These are phyloP conservation scores for Cryomyces minteri DNA, from an alignment of 495 filamentous ascomycete genomes.

Conservation along the genomic window DNA sequence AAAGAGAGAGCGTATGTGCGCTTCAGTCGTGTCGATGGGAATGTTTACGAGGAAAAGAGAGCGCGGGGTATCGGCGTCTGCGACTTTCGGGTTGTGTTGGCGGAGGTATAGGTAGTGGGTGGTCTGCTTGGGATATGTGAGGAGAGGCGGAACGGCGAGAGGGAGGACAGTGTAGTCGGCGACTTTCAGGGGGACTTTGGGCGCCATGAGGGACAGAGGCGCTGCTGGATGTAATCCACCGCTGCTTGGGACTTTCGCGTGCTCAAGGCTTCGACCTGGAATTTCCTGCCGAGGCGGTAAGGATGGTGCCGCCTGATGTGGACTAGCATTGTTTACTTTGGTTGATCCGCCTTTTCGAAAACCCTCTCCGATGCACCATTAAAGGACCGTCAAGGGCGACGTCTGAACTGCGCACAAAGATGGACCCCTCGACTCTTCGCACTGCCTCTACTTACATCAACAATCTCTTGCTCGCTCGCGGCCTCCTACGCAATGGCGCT, in stretches of 20 bases:
- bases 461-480: conserved; percentile 79
- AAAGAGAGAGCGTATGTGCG: conserved; percentile 59
- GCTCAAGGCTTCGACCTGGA: too few relatives aligned
- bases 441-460: conserved; percentile 92
- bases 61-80: conserved; percentile 40
- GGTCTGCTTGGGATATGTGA: conserved; percentile 35
- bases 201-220: too few relatives aligned
- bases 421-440: conserved; percentile 65
- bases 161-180: conserved; percentile 17
- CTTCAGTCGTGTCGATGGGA: conserved; percentile 65
- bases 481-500: conserved; percentile 66
- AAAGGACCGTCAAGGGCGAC: too few relatives aligned
- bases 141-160: conserved; percentile 32
- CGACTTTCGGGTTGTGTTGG: conserved; percentile 58
- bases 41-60: conserved; percentile 78
- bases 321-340: too few relatives aligned
- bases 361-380: too few relatives aligned
- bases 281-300: too few relatives aligned
- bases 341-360: too few relatives aligned
- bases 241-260: too few relatives aligned
- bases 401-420: conserved; percentile 12
- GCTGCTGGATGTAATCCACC: too few relatives aligned
- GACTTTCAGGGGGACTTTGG: conserved; percentile 3
- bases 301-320: too few relatives aligned
- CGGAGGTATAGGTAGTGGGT: conserved; percentile 79